Conservation (phyloP, 805 yeast species). For the Brettanomyces naardenensis region DNA sequence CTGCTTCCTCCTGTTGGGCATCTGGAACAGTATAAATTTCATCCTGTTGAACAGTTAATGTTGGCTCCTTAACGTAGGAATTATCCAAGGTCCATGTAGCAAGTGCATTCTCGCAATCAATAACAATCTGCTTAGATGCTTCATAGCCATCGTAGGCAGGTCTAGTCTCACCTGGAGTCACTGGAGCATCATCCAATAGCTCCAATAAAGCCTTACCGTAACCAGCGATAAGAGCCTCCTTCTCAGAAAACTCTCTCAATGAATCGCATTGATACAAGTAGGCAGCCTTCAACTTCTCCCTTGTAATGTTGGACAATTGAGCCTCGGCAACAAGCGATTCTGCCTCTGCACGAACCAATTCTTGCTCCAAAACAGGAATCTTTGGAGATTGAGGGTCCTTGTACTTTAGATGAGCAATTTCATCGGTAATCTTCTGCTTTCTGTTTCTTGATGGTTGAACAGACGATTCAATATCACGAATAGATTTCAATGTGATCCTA, state of each 20-base stretch:
- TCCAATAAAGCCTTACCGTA: slow-evolving; percentile 97
- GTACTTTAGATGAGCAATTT: slow-evolving; percentile 95
- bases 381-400: slow-evolving; percentile 98
- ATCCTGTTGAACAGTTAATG: slow-evolving; percentile 54
- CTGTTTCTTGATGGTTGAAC: slow-evolving; percentile 98
- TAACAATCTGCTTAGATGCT: slow-evolving; percentile 94
- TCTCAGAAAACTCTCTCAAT: slow-evolving; percentile 89
- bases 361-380: slow-evolving; percentile 93
- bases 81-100: slow-evolving; percentile 95
- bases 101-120: slow-evolving; percentile 92
- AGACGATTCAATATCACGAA: slow-evolving; percentile 94
- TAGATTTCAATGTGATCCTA: slow-evolving; percentile 88
- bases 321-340: slow-evolving; percentile 99
- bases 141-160: slow-evolving; percentile 98
- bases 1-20: slow-evolving; percentile 29
- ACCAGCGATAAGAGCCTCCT: slow-evolving; percentile 94
- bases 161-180: slow-evolving; percentile 98
- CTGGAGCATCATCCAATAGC: slow-evolving; percentile 92
- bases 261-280: slow-evolving; percentile 96
- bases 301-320: slow-evolving; percentile 94
- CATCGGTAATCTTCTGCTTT: slow-evolving; percentile 94
- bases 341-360: slow-evolving; percentile 97
- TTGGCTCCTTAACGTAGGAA: slow-evolving; percentile 82
- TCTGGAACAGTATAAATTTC: slow-evolving; percentile 55
- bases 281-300: slow-evolving; percentile 96